phyloP scores from a whole-genome alignment of 306 rosid genomes.

The Acacia acuminata region DNA sequence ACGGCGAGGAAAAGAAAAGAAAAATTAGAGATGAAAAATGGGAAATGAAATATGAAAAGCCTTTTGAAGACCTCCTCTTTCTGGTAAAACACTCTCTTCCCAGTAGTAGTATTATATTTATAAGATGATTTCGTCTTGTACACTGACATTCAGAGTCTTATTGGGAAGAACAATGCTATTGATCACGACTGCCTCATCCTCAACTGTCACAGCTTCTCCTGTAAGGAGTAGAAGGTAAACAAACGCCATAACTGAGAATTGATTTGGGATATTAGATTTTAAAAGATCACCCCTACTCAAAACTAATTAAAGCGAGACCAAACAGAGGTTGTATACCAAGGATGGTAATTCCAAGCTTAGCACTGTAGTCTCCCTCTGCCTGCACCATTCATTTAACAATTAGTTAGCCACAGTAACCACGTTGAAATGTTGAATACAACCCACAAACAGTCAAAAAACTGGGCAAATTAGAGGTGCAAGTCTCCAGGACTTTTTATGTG shows the following conservation, averaged over 20 bases:
- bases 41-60: not conserved
- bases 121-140: constrained; percentile 90
- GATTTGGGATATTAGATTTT: not conserved
- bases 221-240: not conserved
- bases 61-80: constrained; percentile 18
- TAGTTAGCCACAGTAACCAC: constrained; percentile 6
- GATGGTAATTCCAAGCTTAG: constrained; percentile 88
- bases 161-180: constrained; percentile 95
- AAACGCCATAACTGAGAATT: not conserved
- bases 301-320: not conserved
- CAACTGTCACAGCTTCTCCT: constrained; percentile 69
- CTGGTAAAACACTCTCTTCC: constrained; percentile 4
- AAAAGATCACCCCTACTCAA: not conserved
- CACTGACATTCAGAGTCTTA: constrained; percentile 86
- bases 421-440: not conserved
- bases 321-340: constrained; percentile 49
- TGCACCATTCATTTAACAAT: constrained; percentile 46
- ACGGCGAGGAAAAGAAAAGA: not conserved
- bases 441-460: not conserved
- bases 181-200: constrained; percentile 84
- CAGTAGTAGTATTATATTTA: constrained; percentile 33
- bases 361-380: constrained; percentile 79
- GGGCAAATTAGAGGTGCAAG: not conserved
- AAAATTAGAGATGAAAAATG: not conserved
- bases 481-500: not conserved